phyloP scores from a whole-genome alignment of 2,329 filamentous ascomycete species.

The Colletotrichum sp. region DNA sequence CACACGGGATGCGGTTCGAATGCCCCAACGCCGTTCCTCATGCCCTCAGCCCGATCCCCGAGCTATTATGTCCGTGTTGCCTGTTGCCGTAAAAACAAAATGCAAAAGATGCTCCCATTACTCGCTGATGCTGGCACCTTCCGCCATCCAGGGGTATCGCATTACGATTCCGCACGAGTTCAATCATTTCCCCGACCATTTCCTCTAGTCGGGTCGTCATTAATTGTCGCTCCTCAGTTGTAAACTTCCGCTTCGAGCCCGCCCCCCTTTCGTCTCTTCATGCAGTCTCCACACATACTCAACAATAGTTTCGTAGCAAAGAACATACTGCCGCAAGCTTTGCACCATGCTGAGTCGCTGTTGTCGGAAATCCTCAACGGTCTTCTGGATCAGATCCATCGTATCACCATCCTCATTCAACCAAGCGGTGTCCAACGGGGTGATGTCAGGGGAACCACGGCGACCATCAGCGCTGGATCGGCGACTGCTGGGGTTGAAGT shows the following conservation, averaged over 20 bases:
- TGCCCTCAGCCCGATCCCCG: not conserved
- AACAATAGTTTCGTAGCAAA: constrained; percentile 93
- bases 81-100: constrained; percentile 6
- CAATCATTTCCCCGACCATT: not conserved
- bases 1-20: not conserved
- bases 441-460: constrained; percentile 7
- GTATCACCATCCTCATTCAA: constrained; percentile 71
- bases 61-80: constrained; percentile 4
- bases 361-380: constrained; percentile 86
- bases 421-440: constrained; percentile 61
- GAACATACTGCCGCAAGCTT: constrained; percentile 87
- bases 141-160: constrained; percentile 15
- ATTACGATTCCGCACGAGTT: constrained; percentile 6
- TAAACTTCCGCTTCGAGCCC: constrained; percentile 25
- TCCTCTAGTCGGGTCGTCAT: not conserved
- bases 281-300: constrained; percentile 75
- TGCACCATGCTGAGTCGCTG: constrained; percentile 98
- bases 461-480: constrained; percentile 12
- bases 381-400: constrained; percentile 81
- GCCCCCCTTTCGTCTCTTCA: constrained; percentile 30
- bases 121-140: constrained; percentile 17
- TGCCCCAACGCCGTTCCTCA: constrained; percentile 15
- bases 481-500: constrained; percentile 8
- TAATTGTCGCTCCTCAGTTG: constrained; percentile 15
- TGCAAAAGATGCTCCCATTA: constrained; percentile 4